Evolutionary conservation across 1,139 yeast genomes (phyloP).

Genomic region (Hyphopichia burtonii): DNA sequence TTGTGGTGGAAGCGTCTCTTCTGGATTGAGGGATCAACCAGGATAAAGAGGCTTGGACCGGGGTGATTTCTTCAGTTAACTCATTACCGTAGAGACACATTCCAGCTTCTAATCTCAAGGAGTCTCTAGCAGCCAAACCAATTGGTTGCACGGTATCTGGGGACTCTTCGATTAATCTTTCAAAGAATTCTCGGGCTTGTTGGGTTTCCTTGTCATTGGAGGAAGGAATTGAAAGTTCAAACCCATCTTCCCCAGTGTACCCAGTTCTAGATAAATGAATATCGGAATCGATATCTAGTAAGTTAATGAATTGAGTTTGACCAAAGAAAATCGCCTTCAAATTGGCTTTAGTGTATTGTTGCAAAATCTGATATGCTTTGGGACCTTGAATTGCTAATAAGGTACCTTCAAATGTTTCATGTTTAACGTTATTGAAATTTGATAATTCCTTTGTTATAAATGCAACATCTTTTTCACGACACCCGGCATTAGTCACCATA

Average conservation of each 20-base stretch:
- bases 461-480: constrained; percentile 74
- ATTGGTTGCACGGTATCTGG: constrained; percentile 72
- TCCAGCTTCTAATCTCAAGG: constrained; percentile 93
- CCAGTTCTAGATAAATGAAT: constrained; percentile 91
- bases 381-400: constrained; percentile 94
- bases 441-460: constrained; percentile 57
- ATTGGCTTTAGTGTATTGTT: constrained; percentile 60
- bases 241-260: constrained; percentile 98
- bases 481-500: constrained; percentile 97
- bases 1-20: constrained; percentile 43
- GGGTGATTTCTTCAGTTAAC: constrained; percentile 75
- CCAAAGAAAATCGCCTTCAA: constrained; percentile 73
- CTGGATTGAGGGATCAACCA: constrained; percentile 89
- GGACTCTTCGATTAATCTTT: constrained; percentile 53
- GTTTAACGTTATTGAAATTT: constrained; percentile 48
- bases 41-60: constrained; percentile 82
- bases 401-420: constrained; percentile 70
- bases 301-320: constrained; percentile 54
- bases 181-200: constrained; percentile 60
- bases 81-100: constrained; percentile 98
- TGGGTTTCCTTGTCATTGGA: constrained; percentile 38
- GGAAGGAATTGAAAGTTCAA: constrained; percentile 81
- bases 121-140: constrained; percentile 96
- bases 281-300: constrained; percentile 41
- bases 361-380: constrained; percentile 62